Evolutionary conservation across 805 yeast species (phyloP).

Genomic region (Torulaspora franciscae): DNA sequence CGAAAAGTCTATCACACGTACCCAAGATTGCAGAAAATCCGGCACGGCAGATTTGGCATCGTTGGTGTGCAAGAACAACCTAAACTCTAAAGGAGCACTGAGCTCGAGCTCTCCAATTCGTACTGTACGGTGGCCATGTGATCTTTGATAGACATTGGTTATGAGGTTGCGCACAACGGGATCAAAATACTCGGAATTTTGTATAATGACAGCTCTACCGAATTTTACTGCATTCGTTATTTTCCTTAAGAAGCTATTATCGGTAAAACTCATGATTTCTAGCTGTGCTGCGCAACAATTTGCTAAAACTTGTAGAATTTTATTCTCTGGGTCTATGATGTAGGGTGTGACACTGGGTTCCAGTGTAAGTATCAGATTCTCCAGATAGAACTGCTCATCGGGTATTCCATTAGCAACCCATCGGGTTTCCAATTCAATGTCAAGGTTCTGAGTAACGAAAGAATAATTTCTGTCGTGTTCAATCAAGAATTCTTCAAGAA

Average conservation of each 20-base stretch:
- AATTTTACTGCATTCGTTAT: constrained; percentile 78
- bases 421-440: constrained; percentile 38
- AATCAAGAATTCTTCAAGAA: constrained; percentile 39
- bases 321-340: constrained; percentile 68
- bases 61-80: constrained; percentile 54
- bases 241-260: constrained; percentile 57
- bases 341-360: constrained; percentile 44
- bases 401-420: constrained; percentile 56
- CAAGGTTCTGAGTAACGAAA: constrained; percentile 38
- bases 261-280: constrained; percentile 64
- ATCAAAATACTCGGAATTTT: constrained; percentile 77
- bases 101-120: constrained; percentile 57
- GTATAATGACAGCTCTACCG: constrained; percentile 69
- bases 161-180: constrained; percentile 65
- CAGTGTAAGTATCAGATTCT: constrained; percentile 55
- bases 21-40: constrained; percentile 56
- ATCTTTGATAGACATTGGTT: constrained; percentile 49
- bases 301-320: constrained; percentile 41
- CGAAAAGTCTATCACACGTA: constrained; percentile 63
- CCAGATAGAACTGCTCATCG: constrained; percentile 55
- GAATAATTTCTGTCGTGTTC: constrained; percentile 37
- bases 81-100: constrained; percentile 63
- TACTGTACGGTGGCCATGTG: constrained; percentile 68
- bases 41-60: constrained; percentile 48
- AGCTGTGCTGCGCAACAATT: constrained; percentile 35